These are phyloP conservation scores for Talaromyces sp. DNA, from an alignment of 2,329 filamentous ascomycete genomes.

Conservation along the genomic window DNA sequence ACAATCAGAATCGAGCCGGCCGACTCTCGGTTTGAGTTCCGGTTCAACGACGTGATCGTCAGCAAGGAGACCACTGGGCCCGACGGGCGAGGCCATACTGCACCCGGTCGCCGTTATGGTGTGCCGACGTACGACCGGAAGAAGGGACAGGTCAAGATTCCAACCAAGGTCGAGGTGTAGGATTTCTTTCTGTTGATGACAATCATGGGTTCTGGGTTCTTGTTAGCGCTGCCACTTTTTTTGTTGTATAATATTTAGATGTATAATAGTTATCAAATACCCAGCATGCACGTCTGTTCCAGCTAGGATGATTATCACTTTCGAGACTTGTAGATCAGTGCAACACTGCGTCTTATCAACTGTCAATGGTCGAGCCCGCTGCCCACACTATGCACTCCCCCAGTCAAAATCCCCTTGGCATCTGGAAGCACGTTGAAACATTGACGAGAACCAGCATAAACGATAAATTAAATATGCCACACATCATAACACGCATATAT, in stretches of 20 bases:
- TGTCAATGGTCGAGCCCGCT: no score
- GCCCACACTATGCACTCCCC: background rate
- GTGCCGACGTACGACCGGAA: conserved; percentile 59
- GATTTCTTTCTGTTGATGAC: background rate
- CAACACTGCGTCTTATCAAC: background rate
- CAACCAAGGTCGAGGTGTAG: conserved; percentile 52
- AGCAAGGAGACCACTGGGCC: conserved; percentile 51
- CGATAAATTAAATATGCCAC: background rate
- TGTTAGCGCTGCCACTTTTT: background rate
- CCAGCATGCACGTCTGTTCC: background rate
- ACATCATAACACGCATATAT: background rate
- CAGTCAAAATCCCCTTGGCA: no score
- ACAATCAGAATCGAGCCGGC: conserved; percentile 41
- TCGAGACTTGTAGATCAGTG: background rate
- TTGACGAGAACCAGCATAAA: background rate
- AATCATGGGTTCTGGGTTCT: background rate
- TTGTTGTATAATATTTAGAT: background rate
- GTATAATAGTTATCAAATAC: background rate
- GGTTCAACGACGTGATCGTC: conserved; percentile 51
- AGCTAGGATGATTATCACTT: background rate
- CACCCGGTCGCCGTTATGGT: conserved; percentile 57
- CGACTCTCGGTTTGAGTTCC: conserved; percentile 54
- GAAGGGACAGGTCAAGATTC: conserved; percentile 60
- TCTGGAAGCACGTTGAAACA: background rate
- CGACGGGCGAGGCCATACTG: conserved; percentile 49